Conservation (phyloP, 176 grass and related monocot genomes). For the Oryza glaberrima region DNA sequence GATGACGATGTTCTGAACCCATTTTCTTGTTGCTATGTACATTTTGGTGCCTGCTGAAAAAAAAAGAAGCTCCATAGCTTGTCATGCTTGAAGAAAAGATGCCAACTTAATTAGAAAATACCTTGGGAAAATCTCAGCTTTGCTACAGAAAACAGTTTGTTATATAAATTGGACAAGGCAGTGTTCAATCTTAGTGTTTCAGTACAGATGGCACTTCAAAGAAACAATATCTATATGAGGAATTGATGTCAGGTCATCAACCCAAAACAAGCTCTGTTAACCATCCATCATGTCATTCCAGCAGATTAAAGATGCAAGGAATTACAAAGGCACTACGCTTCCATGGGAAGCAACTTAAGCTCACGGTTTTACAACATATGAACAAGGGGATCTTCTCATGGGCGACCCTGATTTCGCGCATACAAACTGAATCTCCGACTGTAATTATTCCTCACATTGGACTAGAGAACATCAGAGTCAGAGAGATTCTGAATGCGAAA, state of each 20-base stretch:
- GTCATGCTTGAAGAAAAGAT: too few relatives aligned
- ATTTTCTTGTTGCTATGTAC: slow-evolving; percentile 4
- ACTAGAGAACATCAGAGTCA: slow-evolving; percentile 85
- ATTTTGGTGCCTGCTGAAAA: too few relatives aligned
- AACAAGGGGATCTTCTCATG: slow-evolving; percentile 79
- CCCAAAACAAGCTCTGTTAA: not conserved
- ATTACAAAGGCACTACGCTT: slow-evolving; percentile 57
- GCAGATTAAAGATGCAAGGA: slow-evolving; percentile 68
- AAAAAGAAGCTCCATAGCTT: too few relatives aligned
- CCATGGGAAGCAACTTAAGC: slow-evolving; percentile 68
- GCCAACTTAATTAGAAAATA: too few relatives aligned
- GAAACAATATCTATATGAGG: not conserved
- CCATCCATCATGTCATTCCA: not conserved
- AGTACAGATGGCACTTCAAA: not conserved
- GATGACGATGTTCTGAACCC: not conserved
- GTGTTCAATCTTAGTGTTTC: not conserved
- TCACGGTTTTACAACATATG: slow-evolving; percentile 70
- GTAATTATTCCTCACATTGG: slow-evolving; percentile 73
- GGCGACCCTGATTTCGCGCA: slow-evolving; percentile 63
- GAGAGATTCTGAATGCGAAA: slow-evolving; percentile 71
- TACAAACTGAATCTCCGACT: slow-evolving; percentile 56
- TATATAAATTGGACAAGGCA: not conserved
- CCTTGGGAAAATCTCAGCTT: not conserved
- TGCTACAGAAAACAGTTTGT: not conserved
- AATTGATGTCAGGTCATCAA: not conserved